Evolutionary conservation across 2,329 filamentous ascomycete species (phyloP), one percentile per base, ranked within the genome.

Genomic region (Emergomyces africanus): DNA sequence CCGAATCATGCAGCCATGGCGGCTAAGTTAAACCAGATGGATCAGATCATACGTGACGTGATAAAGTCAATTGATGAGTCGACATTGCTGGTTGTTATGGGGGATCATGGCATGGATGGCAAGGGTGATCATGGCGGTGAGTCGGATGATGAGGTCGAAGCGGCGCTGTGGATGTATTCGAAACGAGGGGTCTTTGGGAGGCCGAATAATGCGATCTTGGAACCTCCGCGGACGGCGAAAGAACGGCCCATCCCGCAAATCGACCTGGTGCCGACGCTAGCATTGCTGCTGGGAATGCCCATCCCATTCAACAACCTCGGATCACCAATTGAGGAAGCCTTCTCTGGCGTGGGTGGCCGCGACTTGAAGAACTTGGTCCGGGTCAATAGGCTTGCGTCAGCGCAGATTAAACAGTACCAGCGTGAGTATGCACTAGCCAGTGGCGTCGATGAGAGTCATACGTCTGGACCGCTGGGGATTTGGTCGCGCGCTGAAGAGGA

Each of bases 71-170:
- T 99, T 20, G 92, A 96, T 66, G 87, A 96, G 57, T 78, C 89
- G 59, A 99, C 94, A 0, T 77, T 99, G 25, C 77, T 99, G 41
- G 84, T 99, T 23, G 88, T 99, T 15, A 95, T 99, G 90, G 94
- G 94, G n/a, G 94, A 99, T 70, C 94, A 99, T 69, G 94, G 94
- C 12, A 99, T 99, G 94, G 94, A 99, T 72, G 79, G 83, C 61
- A 97, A 99, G 75, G 94, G 94, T 20, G 94, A 99, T 65, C 94
- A 99, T 69, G 94, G 94, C n/a, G 94, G 94, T 58, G 94, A 99
- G 76, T 96, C 92, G 37, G 89, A 96, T 65, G 90, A 97, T 64
- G 94, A 99, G 71, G 83, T 99, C 6, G 85, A 99, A 72, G 90
- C 94, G 59, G 90, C 94, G 1, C 74, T 99, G 53, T 99, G 94